phyloP scores from a whole-genome alignment of 2,329 filamentous ascomycete genomes.

The Dothidotthia symphoricarpi region DNA sequence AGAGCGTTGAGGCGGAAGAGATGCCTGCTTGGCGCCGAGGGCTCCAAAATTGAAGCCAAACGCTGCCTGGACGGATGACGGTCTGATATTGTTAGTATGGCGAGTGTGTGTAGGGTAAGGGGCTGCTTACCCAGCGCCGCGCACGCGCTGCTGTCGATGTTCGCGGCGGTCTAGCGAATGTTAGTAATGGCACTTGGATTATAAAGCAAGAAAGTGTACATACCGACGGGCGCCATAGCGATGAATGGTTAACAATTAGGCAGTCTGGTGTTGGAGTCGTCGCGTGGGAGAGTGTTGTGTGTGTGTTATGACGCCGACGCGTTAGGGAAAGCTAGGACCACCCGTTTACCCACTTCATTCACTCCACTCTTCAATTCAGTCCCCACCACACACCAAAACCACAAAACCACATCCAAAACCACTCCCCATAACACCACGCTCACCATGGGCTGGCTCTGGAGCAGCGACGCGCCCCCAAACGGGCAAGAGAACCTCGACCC shows the following conservation, averaged over 20 bases:
- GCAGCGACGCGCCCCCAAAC: conserved; percentile 42
- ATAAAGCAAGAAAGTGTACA: not conserved
- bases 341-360: too few species aligned
- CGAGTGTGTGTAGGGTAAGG: conserved; percentile 1
- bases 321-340: conserved; percentile 7
- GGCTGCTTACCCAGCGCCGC: conserved; percentile 55
- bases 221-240: conserved; percentile 39
- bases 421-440: too few species aligned
- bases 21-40: conserved; percentile 29
- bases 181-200: conserved; percentile 4
- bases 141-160: conserved; percentile 57
- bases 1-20: conserved; percentile 25
- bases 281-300: conserved; percentile 15
- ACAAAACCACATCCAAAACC: not conserved
- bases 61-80: conserved; percentile 49
- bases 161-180: conserved; percentile 49
- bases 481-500: conserved; percentile 73
- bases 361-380: too few species aligned
- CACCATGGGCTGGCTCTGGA: conserved; percentile 65
- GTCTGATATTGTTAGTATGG: conserved; percentile 38
- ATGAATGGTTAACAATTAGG: conserved; percentile 16
- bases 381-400: not conserved
- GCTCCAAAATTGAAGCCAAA: conserved; percentile 48
- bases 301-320: conserved; percentile 21
- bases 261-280: conserved; percentile 5